A percentile compares a stretch with the other conserved stretches of the same genome.
phyloP scores from a whole-genome alignment of 2,329 filamentous ascomycete genomes.

The Aureobasidium namibiae region DNA sequence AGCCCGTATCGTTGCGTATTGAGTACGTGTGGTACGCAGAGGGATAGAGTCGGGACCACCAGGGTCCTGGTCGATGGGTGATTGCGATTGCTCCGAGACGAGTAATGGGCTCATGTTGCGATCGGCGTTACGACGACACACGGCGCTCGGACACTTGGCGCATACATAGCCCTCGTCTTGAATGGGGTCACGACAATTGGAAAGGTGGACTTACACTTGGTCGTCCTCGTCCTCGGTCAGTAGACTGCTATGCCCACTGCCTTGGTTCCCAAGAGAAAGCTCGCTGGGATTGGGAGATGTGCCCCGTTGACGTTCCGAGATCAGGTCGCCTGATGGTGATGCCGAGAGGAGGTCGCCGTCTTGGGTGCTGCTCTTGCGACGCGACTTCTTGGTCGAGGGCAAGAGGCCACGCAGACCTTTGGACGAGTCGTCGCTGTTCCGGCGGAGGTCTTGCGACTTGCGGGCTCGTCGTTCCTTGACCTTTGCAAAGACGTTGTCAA shows the following conservation, averaged over 20 bases:
- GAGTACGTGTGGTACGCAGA: not conserved
- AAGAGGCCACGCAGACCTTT: constrained; percentile 37
- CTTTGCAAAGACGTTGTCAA: constrained; percentile 34
- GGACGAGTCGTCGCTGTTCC: constrained; percentile 31
- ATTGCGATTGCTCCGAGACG: not conserved
- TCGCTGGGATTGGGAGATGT: constrained; percentile 25
- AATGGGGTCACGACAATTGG: not conserved
- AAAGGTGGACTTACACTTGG: constrained; percentile 23
- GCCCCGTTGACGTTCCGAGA: not conserved
- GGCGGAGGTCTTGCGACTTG: constrained; percentile 31
- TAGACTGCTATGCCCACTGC: constrained; percentile 41
- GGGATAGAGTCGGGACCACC: not conserved
- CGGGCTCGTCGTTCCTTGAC: constrained; percentile 29
- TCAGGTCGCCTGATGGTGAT: not conserved
- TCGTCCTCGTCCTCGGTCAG: constrained; percentile 43
- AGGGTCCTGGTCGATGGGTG: not conserved
- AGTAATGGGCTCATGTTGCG: not conserved
- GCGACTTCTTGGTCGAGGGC: constrained; percentile 35
- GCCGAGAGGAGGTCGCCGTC: constrained; percentile 8
- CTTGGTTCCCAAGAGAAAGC: constrained; percentile 34
- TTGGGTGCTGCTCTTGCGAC: constrained; percentile 22
- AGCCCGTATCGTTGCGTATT: constrained; percentile 1
- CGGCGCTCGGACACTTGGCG: constrained; percentile 9
- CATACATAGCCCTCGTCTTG: not conserved
- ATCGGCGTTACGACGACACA: constrained; percentile 9